Conservation (phyloP, 2,329 filamentous ascomycete species). For the Fusarium cicatricum region DNA sequence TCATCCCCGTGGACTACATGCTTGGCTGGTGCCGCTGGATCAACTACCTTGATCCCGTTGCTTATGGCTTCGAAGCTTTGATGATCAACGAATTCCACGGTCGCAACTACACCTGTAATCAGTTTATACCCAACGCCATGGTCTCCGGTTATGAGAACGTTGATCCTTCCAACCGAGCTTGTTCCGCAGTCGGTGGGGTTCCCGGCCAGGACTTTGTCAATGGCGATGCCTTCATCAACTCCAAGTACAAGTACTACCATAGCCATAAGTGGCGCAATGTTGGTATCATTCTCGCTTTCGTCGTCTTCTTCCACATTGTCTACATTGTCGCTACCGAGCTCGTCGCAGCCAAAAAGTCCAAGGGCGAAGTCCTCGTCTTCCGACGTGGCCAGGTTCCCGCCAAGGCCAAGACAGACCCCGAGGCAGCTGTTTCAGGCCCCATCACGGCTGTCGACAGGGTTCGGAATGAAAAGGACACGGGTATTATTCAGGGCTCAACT, state of each 20-base stretch:
- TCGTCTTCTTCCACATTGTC: conserved; percentile 55
- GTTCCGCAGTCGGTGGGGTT: conserved; percentile 57
- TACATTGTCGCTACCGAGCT: conserved; percentile 62
- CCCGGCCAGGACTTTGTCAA: conserved; percentile 54
- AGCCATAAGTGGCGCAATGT: conserved; percentile 64
- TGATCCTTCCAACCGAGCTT: conserved; percentile 49
- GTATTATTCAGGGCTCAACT: conserved; percentile 39
- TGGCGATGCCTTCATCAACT: conserved; percentile 57
- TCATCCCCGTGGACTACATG: conserved; percentile 57
- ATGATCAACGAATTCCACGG: conserved; percentile 71
- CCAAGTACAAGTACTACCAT: conserved; percentile 57
- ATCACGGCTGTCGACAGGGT: conserved; percentile 33
- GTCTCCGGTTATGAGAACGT: conserved; percentile 44
- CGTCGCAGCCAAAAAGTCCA: conserved; percentile 59
- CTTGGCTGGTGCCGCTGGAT: conserved; percentile 75
- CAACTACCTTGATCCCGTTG: conserved; percentile 70
- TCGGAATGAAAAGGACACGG: conserved; percentile 8
- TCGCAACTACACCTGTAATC: conserved; percentile 40
- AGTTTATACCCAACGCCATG: conserved; percentile 38
- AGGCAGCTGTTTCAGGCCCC: conserved; percentile 31
- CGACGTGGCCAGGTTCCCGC: conserved; percentile 51
- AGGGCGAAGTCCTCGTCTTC: conserved; percentile 69
- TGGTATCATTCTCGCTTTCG: conserved; percentile 63
- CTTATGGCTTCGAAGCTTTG: conserved; percentile 71
- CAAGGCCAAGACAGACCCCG: conserved; percentile 31